Conservation (phyloP, 1,139 yeast genomes). For the Zygoascus meyerae region DNA sequence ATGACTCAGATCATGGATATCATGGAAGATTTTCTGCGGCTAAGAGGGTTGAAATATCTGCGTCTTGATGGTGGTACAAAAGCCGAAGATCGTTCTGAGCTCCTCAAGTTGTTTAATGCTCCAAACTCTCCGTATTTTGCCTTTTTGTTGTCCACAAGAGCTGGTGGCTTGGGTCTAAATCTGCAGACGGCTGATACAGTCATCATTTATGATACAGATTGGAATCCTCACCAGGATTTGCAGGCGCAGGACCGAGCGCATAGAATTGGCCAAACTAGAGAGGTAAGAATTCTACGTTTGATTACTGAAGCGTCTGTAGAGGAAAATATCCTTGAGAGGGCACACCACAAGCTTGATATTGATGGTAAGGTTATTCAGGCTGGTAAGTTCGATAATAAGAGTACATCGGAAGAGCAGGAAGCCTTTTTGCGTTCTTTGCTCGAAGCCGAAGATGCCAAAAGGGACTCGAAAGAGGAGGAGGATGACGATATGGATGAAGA, state of each 20-base stretch:
- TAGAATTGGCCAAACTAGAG: conserved; percentile 96
- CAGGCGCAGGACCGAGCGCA: conserved; percentile 99
- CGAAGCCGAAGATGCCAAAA: conserved; percentile 65
- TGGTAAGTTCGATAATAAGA: conserved; percentile 95
- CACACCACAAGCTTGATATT: conserved; percentile 88
- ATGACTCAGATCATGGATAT: conserved; percentile 99
- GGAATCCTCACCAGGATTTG: conserved; percentile 99
- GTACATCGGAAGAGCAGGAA: conserved; percentile 95
- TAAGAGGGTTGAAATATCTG: conserved; percentile 68
- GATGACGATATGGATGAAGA: conserved; percentile 46
- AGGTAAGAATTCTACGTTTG: conserved; percentile 84
- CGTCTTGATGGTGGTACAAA: conserved; percentile 93
- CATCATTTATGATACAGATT: conserved; percentile 91
- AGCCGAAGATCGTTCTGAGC: conserved; percentile 86
- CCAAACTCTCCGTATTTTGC: conserved; percentile 84
- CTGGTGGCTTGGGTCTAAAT: conserved; percentile 96
- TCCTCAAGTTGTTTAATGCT: conserved; percentile 80
- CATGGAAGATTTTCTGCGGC: conserved; percentile 89
- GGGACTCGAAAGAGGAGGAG: conserved; percentile 49
- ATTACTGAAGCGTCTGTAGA: conserved; percentile 93
- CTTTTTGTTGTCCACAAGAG: conserved; percentile 87
- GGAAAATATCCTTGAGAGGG: conserved; percentile 89
- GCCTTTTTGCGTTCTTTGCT: conserved; percentile 78
- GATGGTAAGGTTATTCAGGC: conserved; percentile 99
- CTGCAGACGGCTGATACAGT: conserved; percentile 97